Base-by-base conservation (phyloP, 108 stramenopile species). In the Cyclostephanos tholiformis region DNA sequence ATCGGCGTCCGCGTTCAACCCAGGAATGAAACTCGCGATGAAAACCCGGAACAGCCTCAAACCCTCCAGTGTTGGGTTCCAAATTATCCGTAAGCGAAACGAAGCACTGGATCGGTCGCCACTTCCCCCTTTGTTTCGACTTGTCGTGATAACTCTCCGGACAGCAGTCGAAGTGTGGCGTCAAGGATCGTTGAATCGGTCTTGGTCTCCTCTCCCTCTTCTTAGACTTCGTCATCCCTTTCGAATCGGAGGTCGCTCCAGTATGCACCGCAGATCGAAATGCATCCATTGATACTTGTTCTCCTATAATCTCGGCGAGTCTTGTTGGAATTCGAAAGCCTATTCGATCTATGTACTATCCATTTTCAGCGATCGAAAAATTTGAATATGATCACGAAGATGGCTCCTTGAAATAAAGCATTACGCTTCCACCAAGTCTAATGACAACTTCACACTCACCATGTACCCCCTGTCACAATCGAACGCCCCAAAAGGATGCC, bases 101-200 rank as follows among this genome's bases (percentile, higher is more conserved):
- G 74, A 97, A 92, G 65, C 92, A 92, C 71, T 97, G 97, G 51
- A 97, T 96, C 16, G 97, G 97, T 57, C 97, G 74, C 93, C 94
- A 97, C 53, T 93, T 95, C 59, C 70, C 35, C 52, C 66, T 76
- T 49, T 86, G 80, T 43, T 69, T 72, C 32, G 62, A 65, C 35
- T 58, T 43, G 35, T 71, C 56, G 52, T 88, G 64, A 61, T 91
- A 86, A 10, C 75, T 82, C 64, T 93, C 84, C 10, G 97, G 97
- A 74, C 95, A 97, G 62, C 93, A 95, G 67, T 97, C 97, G 67
- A 97, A 87, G 82, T 97, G 97, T 26, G 97, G 97, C 20, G 95
- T 96, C 60, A 97, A 87, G 19, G 90, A 90, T 68, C 97, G 65
- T 73, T 97, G 97, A 32, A 97, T 69, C 9, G 88, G 66, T 17